A percentile compares a stretch with the other conserved stretches of the same genome.
These are phyloP conservation scores for Pouteria glomerata DNA, from an alignment of 148 eudicot genomes.

Conservation along the genomic window DNA sequence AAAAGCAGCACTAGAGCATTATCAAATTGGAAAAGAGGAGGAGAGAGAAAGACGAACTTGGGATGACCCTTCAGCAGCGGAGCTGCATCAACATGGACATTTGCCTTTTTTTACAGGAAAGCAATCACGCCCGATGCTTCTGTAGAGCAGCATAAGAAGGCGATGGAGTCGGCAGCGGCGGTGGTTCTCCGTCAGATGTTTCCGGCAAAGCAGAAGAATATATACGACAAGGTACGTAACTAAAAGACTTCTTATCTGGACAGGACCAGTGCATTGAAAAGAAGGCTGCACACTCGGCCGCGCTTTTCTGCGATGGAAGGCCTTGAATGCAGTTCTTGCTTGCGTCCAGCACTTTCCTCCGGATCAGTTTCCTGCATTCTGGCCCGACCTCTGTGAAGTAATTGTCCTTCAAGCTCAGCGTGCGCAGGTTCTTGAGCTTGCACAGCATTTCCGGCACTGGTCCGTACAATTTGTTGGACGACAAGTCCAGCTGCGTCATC, in stretches of 20 bases:
- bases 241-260: slow-evolving; percentile 5
- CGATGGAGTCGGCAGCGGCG: neutral
- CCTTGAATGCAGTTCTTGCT: slow-evolving; percentile 32
- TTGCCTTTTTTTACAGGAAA: neutral
- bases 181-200: neutral
- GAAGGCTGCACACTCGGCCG: slow-evolving; percentile 23
- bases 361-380: slow-evolving; percentile 34
- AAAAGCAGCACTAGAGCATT: neutral
- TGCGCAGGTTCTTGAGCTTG: slow-evolving; percentile 11
- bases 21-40: neutral
- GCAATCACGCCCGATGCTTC: neutral
- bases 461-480: slow-evolving; percentile 29
- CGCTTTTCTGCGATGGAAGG: slow-evolving; percentile 23
- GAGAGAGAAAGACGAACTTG: neutral
- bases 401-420: slow-evolving; percentile 27
- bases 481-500: slow-evolving; percentile 23
- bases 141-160: slow-evolving; percentile 14
- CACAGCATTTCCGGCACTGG: slow-evolving; percentile 38
- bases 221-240: slow-evolving; percentile 31
- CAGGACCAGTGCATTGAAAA: slow-evolving; percentile 17
- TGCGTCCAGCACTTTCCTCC: slow-evolving; percentile 22
- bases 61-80: neutral
- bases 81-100: neutral
- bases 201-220: neutral
- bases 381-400: slow-evolving; percentile 53